Evolutionary conservation across 164 flowering plant species (phyloP), one percentile per base, ranked within the genome.

Genomic region (Hamamelis virginiana): DNA sequence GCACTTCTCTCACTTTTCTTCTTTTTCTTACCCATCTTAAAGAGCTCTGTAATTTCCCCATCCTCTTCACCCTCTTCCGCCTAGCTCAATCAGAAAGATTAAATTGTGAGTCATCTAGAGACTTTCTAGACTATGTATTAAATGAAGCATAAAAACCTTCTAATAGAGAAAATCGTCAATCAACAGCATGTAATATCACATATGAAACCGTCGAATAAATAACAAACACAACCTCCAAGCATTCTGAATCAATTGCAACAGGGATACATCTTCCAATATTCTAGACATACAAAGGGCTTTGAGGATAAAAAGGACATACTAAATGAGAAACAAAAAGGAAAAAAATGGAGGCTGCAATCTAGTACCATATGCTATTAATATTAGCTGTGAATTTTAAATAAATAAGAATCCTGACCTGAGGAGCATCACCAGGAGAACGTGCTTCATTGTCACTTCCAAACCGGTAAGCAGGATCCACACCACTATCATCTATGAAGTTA

Each of bases 401-500:
- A 41, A 8, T 46, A 72, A 19, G 26, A 13, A 48, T 53, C 64
- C 62, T 19, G 56, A 91, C 97, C 97, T 92, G 92, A 70, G 97
- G 97, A 81, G 85, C 88, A 75, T 76, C 77, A 56, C 86, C 73
- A 56, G 85, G 84, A 68, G 87, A 91, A 19, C 75, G 86, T 18
- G 81, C 74, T 47, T 82, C 94, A 71, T 78, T 62, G 71, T 89
- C 96, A 82, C 87, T 85, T 27, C 83, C 90, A 79, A 79, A 89
- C 13, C 91, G 74, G 43, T 85, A 83, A 52, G 86, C 86, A 65
- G 97, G 97, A 59, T 92, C 97, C 43, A 94, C 81, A 58, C 97
- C 97, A 70, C 45, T 91, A 67, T 94, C 98, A 83, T 94, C 97
- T 38, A 94, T 94, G 76, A 94, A 92, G 69, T 90, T 88, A 78